Evolutionary conservation across 23 red algal species (phyloP).

Genomic region (Porphyridium purpureum): DNA sequence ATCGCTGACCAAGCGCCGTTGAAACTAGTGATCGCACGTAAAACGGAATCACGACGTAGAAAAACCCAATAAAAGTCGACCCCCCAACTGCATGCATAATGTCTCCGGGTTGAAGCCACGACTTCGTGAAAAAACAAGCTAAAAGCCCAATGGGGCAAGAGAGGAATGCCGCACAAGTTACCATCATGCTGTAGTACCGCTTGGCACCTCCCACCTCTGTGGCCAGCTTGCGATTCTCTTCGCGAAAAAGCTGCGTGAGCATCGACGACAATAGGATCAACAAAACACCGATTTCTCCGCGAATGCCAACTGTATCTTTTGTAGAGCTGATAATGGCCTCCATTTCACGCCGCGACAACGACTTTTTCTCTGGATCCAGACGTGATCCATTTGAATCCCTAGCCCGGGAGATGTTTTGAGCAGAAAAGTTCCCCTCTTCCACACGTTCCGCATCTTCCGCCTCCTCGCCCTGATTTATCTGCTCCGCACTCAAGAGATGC

Average conservation of each 20-base stretch:
- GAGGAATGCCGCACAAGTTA: too few species aligned
- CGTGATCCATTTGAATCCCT: not conserved
- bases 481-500: too few species aligned
- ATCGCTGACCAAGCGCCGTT: slow-evolving; percentile 11
- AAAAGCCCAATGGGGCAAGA: too few species aligned
- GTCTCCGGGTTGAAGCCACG: too few species aligned
- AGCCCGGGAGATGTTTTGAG: not conserved
- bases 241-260: slow-evolving; percentile 26
- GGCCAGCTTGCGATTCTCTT: slow-evolving; percentile 22
- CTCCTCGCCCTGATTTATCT: slow-evolving; percentile 6
- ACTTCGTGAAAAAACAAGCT: too few species aligned
- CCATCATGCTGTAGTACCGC: slow-evolving; percentile 26
- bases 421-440: not conserved
- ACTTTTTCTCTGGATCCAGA: too few species aligned
- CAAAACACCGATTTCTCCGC: slow-evolving; percentile 36
- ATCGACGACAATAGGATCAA: slow-evolving; percentile 36
- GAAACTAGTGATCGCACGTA: slow-evolving; percentile 45
- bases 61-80: too few species aligned
- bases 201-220: slow-evolving; percentile 55
- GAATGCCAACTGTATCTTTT: slow-evolving; percentile 1
- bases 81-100: too few species aligned
- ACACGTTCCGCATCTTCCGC: not conserved
- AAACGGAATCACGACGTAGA: slow-evolving; percentile 43
- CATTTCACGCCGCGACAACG: not conserved
- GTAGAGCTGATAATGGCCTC: not conserved